Percentiles rank a stretch among this genome's conserved stretches.
phyloP scores from a whole-genome alignment of 208 protist genomes.

The Dictyostelium gargantuum region DNA sequence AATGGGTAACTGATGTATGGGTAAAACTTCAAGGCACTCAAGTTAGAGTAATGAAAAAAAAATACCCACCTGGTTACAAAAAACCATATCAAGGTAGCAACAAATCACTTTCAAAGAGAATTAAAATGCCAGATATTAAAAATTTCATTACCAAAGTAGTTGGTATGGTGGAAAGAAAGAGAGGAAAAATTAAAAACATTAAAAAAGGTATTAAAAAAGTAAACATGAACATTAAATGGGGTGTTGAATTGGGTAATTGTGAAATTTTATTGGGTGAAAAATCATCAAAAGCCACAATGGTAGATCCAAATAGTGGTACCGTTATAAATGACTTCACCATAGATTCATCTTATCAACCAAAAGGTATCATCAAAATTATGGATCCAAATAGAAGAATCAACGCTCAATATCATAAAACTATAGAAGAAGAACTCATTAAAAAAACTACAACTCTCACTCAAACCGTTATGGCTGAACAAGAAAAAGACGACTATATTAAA shows the following conservation, averaged over 20 bases:
- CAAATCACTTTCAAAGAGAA: not conserved
- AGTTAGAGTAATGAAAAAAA: conserved; percentile 36
- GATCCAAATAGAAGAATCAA: conserved; percentile 53
- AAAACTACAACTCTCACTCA: not conserved
- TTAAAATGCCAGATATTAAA: conserved; percentile 58
- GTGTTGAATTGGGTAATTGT: conserved; percentile 46
- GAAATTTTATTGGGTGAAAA: conserved; percentile 57
- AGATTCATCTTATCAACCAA: conserved; percentile 6
- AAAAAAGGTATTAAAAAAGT: conserved; percentile 58
- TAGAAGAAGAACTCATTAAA: conserved; percentile 43
- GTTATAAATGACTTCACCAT: not conserved
- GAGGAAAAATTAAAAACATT: conserved; percentile 6
- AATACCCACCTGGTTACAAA: not conserved
- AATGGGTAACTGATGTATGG: conserved; percentile 32
- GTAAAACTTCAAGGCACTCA: conserved; percentile 41
- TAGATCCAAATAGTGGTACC: too few species aligned
- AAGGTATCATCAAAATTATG: conserved; percentile 38
- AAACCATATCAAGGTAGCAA: not conserved
- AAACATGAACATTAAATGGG: conserved; percentile 22
- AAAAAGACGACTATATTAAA: conserved; percentile 28
- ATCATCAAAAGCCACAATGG: not conserved
- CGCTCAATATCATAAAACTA: conserved; percentile 26
- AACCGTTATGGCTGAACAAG: not conserved
- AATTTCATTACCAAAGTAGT: conserved; percentile 46
- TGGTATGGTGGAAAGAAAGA: not conserved